Conservation (phyloP, 2,329 filamentous ascomycete species). For the Amesomyces nigricolor region DNA sequence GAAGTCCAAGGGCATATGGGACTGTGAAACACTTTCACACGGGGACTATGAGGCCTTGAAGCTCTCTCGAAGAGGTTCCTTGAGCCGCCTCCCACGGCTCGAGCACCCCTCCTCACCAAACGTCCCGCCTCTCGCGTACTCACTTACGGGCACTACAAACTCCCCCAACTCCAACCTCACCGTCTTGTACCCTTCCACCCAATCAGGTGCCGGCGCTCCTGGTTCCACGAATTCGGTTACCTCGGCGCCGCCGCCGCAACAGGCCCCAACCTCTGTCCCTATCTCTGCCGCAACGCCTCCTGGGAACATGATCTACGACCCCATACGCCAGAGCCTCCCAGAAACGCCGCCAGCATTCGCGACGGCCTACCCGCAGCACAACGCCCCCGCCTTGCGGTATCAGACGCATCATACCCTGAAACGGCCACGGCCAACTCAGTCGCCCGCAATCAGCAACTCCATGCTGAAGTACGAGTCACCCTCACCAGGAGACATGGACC, state of each 20-base stretch:
- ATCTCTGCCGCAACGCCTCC: conserved; percentile 44
- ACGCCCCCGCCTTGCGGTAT: conserved; percentile 43
- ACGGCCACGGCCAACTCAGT: conserved; percentile 24
- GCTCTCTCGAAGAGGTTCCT: conserved; percentile 41
- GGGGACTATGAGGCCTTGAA: conserved; percentile 76
- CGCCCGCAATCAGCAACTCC: conserved; percentile 25
- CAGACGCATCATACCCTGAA: conserved; percentile 33
- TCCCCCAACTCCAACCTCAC: conserved; percentile 80
- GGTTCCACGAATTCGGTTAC: neutral
- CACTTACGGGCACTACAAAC: conserved; percentile 80
- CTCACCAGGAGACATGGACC: conserved; percentile 29
- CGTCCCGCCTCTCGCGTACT: conserved; percentile 66
- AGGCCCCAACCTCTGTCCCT: conserved; percentile 23
- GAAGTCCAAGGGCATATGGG: conserved; percentile 79
- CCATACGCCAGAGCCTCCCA: conserved; percentile 51
- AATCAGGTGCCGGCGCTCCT: conserved; percentile 10
- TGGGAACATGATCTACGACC: conserved; percentile 56
- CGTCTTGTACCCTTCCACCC: conserved; percentile 50
- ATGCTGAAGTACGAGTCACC: conserved; percentile 23
- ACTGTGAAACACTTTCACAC: conserved; percentile 60
- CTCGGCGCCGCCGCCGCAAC: conserved; percentile 7
- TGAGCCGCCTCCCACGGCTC: conserved; percentile 40
- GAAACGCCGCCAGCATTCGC: conserved; percentile 42
- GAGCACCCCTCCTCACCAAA: conserved; percentile 47
- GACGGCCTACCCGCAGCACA: conserved; percentile 44